Percentiles rank a stretch among this genome's conserved stretches.
phyloP scores from a whole-genome alignment of 2,329 filamentous ascomycete species.

The Sclerotinia spermophila region DNA sequence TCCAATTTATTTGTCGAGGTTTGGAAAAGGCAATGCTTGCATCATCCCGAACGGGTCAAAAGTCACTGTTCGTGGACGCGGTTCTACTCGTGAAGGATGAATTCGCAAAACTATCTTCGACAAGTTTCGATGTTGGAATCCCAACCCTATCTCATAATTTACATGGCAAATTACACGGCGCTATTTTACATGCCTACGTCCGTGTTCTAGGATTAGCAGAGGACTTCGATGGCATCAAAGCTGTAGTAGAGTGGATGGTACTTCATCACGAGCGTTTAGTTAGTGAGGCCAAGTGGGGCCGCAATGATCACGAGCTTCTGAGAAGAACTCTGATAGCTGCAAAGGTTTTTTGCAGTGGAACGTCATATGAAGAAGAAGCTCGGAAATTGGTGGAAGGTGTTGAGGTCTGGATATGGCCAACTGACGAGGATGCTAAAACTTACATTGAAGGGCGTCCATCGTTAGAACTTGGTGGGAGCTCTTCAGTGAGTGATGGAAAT shows the following conservation, averaged over 20 bases:
- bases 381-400: conserved; percentile 27
- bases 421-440: conserved; percentile 24
- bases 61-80: conserved; percentile 22
- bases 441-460: not conserved
- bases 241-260: conserved; percentile 57
- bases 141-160: conserved; percentile 43
- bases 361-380: conserved; percentile 22
- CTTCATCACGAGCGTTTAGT: conserved; percentile 42
- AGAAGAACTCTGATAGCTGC: conserved; percentile 29
- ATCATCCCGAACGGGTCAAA: conserved; percentile 6
- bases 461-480: not conserved
- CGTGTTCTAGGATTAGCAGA: conserved; percentile 58
- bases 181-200: conserved; percentile 57
- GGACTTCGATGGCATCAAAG: conserved; percentile 56
- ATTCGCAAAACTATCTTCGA: conserved; percentile 33
- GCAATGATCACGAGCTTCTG: conserved; percentile 26
- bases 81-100: conserved; percentile 35
- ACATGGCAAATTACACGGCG: conserved; percentile 45
- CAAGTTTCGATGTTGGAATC: conserved; percentile 20
- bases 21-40: conserved; percentile 32
- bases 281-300: conserved; percentile 19
- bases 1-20: conserved; percentile 30
- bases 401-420: conserved; percentile 33
- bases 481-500: not conserved
- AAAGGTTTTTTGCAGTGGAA: conserved; percentile 23